A percentile compares a stretch with the other conserved stretches of the same genome.
Evolutionary conservation across 2,329 filamentous ascomycete species (phyloP).

Genomic region (Eurotiales sp.): DNA sequence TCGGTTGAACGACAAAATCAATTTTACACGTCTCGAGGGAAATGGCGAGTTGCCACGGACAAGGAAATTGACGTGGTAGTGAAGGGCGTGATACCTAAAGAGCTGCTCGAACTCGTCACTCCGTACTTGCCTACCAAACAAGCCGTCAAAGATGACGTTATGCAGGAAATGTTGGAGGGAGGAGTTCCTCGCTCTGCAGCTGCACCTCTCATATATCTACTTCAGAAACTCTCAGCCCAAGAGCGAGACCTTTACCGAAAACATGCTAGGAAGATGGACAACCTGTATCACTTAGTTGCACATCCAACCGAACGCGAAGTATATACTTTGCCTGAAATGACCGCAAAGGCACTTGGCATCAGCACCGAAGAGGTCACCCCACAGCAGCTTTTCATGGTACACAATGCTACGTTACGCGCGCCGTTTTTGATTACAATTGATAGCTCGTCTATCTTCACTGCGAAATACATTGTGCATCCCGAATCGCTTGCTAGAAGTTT

Average conservation of each 20-base stretch:
- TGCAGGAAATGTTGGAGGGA: slow-evolving; percentile 38
- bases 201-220: slow-evolving; percentile 31
- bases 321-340: slow-evolving; percentile 36
- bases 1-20: slow-evolving; percentile 40
- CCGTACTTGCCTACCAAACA: slow-evolving; percentile 47
- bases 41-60: slow-evolving; percentile 39
- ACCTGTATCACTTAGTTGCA: slow-evolving; percentile 36
- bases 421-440: slow-evolving; percentile 35
- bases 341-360: slow-evolving; percentile 30
- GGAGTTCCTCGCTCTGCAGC: slow-evolving; percentile 38
- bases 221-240: slow-evolving; percentile 32
- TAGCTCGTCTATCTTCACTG: slow-evolving; percentile 29
- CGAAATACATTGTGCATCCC: slow-evolving; percentile 49
- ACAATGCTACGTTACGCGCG: slow-evolving; percentile 28
- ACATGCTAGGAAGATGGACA: slow-evolving; percentile 32
- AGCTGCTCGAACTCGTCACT: slow-evolving; percentile 45
- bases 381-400: slow-evolving; percentile 32
- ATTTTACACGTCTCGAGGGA: slow-evolving; percentile 41
- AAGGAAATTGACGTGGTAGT: slow-evolving; percentile 47
- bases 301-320: slow-evolving; percentile 31
- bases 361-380: slow-evolving; percentile 27
- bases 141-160: slow-evolving; percentile 24
- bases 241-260: slow-evolving; percentile 32
- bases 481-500: slow-evolving; percentile 48
- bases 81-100: slow-evolving; percentile 45